These are phyloP conservation scores for Brasilioporus rufonigricans DNA, from an alignment of 768 basidiomycete genomes.

Conservation along the genomic window DNA sequence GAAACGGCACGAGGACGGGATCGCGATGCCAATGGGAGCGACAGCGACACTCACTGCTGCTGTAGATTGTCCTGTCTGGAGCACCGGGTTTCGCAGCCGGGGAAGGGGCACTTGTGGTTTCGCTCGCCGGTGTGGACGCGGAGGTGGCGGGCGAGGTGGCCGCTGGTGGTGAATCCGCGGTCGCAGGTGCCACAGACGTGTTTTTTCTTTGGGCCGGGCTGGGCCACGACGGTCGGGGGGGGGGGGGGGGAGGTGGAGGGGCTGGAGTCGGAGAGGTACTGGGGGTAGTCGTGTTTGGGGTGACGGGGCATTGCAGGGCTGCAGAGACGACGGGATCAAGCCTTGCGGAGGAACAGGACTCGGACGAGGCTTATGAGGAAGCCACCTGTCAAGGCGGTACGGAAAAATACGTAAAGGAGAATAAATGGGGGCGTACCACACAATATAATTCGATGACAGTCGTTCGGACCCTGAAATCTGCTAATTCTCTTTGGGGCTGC, in stretches of 20 bases:
- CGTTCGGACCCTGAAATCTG: constrained; percentile 34
- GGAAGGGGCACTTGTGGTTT: constrained; percentile 92
- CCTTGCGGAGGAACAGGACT: constrained; percentile 24
- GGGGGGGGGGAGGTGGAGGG: constrained; percentile 17
- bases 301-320: constrained; percentile 37
- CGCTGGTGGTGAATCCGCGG: constrained; percentile 82
- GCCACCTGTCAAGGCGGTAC: constrained; percentile 36
- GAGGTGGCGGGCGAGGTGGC: constrained; percentile 86
- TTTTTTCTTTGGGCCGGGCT: constrained; percentile 29
- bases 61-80: constrained; percentile 86
- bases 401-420: constrained; percentile 35
- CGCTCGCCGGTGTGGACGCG: constrained; percentile 89
- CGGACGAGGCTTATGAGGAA: constrained; percentile 34
- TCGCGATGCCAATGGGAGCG: neutral
- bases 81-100: constrained; percentile 91
- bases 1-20: neutral
- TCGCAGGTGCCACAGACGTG: constrained; percentile 73
- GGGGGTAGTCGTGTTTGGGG: constrained; percentile 28
- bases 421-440: constrained; percentile 24
- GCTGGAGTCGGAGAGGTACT: constrained; percentile 28
- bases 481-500: constrained; percentile 25
- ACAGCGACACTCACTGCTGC: constrained; percentile 26
- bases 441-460: constrained; percentile 29
- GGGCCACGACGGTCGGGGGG: neutral
- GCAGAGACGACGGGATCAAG: constrained; percentile 25